phyloP scores from a whole-genome alignment of 805 yeast genomes.

The Candida nemodendra region DNA sequence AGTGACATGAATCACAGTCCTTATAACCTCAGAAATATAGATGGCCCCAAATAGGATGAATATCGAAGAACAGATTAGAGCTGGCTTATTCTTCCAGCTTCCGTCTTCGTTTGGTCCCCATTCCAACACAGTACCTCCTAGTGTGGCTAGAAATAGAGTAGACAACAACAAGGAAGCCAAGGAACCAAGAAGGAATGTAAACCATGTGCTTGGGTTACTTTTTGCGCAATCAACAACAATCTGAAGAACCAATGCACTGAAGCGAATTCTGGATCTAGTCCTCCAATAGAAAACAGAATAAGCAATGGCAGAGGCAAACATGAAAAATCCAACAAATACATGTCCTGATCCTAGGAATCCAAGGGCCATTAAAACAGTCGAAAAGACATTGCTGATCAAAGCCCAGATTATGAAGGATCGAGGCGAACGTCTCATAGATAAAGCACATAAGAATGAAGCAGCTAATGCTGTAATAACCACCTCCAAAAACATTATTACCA shows the following conservation, averaged over 20 bases:
- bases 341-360: conserved; percentile 62
- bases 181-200: conserved; percentile 3
- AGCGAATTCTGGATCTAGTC: conserved; percentile 21
- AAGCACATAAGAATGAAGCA: neutral
- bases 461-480: neutral
- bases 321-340: conserved; percentile 70
- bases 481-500: neutral
- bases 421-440: neutral
- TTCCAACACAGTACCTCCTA: conserved; percentile 48
- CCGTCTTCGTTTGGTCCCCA: conserved; percentile 21
- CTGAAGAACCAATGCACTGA: conserved; percentile 24
- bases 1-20: conserved; percentile 75
- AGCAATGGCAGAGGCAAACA: conserved; percentile 30
- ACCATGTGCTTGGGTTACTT: conserved; percentile 61
- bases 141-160: neutral
- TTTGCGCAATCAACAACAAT: conserved; percentile 67
- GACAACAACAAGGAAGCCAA: conserved; percentile 1
- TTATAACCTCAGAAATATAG: conserved; percentile 76
- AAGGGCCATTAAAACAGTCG: conserved; percentile 68
- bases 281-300: conserved; percentile 12
- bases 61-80: conserved; percentile 34
- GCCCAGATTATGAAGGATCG: conserved; percentile 6
- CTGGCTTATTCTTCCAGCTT: conserved; percentile 12
- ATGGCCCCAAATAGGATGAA: conserved; percentile 78
- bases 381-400: conserved; percentile 28